Percentiles rank a stretch among this genome's conserved stretches.
Evolutionary conservation across 345 rosid genomes (phyloP).

Genomic region (Hirschfeldia incana): DNA sequence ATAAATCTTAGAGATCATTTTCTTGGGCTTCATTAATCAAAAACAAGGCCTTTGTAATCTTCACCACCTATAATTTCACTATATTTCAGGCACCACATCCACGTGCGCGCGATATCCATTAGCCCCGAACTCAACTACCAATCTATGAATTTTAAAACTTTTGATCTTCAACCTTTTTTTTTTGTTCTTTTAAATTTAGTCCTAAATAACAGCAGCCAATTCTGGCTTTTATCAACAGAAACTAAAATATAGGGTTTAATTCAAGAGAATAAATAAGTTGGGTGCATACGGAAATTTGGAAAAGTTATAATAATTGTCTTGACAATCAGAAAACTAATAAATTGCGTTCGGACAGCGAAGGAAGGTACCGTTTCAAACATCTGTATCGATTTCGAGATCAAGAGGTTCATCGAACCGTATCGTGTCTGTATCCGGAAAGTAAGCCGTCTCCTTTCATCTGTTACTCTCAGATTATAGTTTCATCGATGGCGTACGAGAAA

Average conservation of each 20-base stretch:
- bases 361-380: constrained; percentile 19
- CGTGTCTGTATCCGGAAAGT: constrained; percentile 20
- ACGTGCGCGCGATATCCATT: constrained; percentile 25
- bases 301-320: constrained; percentile 17
- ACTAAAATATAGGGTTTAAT: neutral
- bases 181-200: neutral
- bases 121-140: constrained; percentile 30
- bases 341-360: constrained; percentile 33
- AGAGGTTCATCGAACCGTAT: constrained; percentile 22
- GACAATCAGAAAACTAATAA: too few species aligned
- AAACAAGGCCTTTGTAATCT: neutral
- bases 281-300: neutral
- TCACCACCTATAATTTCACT: constrained; percentile 26
- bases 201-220: neutral
- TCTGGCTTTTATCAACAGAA: neutral
- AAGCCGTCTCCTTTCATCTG: constrained; percentile 26
- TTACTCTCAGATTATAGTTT: constrained; percentile 32
- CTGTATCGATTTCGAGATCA: constrained; percentile 18
- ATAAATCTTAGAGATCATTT: neutral
- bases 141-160: neutral
- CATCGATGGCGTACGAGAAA: constrained; percentile 70
- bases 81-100: constrained; percentile 16
- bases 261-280: neutral
- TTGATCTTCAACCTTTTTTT: neutral
- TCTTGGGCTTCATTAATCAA: constrained; percentile 12